These are phyloP conservation scores for Spirogloea muscicola DNA, from an alignment of 139 green algal species.

Conservation along the genomic window DNA sequence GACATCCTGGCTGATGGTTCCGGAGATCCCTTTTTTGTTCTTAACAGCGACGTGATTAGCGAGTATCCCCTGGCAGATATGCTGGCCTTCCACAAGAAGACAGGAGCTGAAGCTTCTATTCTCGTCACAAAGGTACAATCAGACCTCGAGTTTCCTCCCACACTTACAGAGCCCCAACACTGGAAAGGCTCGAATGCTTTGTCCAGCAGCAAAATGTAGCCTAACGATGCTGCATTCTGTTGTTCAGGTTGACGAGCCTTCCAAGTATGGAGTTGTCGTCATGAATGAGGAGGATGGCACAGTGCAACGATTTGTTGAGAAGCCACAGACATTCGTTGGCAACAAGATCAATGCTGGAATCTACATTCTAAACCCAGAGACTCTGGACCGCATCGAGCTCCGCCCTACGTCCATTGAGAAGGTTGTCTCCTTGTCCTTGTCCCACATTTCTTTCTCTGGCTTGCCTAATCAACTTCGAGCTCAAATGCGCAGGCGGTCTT, in stretches of 20 bases:
- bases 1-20: conserved; percentile 82
- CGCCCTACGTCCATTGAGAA: conserved; percentile 67
- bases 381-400: conserved; percentile 90
- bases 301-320: conserved; percentile 87
- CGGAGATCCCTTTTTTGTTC: conserved; percentile 88
- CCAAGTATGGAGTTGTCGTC: conserved; percentile 96
- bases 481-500: too few relatives aligned
- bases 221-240: too few relatives aligned
- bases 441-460: too few relatives aligned
- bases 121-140: conserved; percentile 93
- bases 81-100: conserved; percentile 73
- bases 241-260: conserved; percentile 65
- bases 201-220: too few relatives aligned
- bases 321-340: conserved; percentile 84
- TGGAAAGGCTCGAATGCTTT: too few relatives aligned
- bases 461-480: too few relatives aligned
- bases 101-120: conserved; percentile 85
- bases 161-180: too few relatives aligned
- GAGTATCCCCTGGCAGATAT: conserved; percentile 89
- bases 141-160: too few relatives aligned
- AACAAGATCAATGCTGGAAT: conserved; percentile 99
- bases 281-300: conserved; percentile 68
- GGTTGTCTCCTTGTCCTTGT: too few relatives aligned
- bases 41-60: conserved; percentile 98
- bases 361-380: conserved; percentile 76